Evolutionary conservation across 495 filamentous ascomycete species (phyloP), one percentile per base, ranked within the genome.

Genomic region (Chaetomium cochliodes): DNA sequence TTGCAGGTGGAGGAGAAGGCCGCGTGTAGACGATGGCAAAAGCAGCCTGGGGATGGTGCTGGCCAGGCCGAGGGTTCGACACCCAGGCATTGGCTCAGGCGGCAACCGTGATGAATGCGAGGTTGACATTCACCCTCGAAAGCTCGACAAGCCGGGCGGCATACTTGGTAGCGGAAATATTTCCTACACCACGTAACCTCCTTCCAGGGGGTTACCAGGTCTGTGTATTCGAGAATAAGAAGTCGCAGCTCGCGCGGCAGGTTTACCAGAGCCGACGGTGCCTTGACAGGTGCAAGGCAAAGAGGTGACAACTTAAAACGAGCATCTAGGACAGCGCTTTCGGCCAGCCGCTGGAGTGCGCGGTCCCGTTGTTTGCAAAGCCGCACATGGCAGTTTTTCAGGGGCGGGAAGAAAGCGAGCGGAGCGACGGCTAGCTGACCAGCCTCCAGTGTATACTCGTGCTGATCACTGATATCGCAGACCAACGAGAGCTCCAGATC

Each of bases 221-320:
- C 55, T 20, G 54, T 65, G 15, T 59, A 60, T 13, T 42, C 47
- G 22, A 65, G 53, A 13, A 65, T 65, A 8, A 8, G 44, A 3
- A 65, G 20, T 3, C 63, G 53, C 8, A 60, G 13, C 33, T 65
- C 44, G n/a, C 16, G 46, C 28, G 56, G 56, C 2, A 59, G 56
- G 8, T 5, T 23, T 44, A 20, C 16, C 15, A 60, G 41, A 12
- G 39, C 39, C 22, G 56, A 26, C 16, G 22, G 18, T 58, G 11
- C 28, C 18, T 8, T 42, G 15, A 33, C 54, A 26, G 39, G 39
- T 28, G 6, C n/a, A 18, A 39, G 5, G 1, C 39, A 11, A 18
- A 33, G 30, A n/a, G 53, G 18, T 0, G 53, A 55, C 2, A 28
- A 0, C 7, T 51, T 51, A 22, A 4, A 18, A 7, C 53, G n/a